Evolutionary conservation across 441 rosid genomes (phyloP).

Genomic region (Corymbia citriodora): DNA sequence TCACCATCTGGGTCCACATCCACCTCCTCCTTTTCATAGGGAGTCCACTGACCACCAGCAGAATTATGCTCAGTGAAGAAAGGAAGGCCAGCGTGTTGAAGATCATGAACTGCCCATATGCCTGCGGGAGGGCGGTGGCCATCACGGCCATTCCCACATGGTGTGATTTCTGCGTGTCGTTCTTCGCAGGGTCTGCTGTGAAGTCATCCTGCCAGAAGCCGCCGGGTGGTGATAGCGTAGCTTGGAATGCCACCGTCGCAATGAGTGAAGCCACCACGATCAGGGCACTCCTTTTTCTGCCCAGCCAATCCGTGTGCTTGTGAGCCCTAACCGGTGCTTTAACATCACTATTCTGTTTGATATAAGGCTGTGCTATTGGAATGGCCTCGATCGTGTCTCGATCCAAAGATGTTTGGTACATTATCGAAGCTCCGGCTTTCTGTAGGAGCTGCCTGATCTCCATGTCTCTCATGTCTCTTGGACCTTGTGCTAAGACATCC

Average conservation of each 20-base stretch:
- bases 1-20: conserved; percentile 20
- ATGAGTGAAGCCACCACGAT: conserved; percentile 17
- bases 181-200: not conserved
- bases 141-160: conserved; percentile 7
- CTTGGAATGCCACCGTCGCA: conserved; percentile 12
- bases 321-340: not conserved
- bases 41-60: conserved; percentile 9
- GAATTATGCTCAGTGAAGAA: conserved; percentile 10
- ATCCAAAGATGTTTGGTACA: not conserved
- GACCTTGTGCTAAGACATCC: not conserved
- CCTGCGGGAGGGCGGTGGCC: not conserved
- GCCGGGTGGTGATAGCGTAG: conserved; percentile 3
- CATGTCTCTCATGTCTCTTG: conserved; percentile 5
- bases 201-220: conserved; percentile 16
- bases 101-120: conserved; percentile 14
- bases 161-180: not conserved
- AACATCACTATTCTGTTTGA: not conserved
- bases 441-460: conserved; percentile 4
- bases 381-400: not conserved
- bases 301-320: conserved; percentile 8
- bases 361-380: not conserved
- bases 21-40: conserved; percentile 7
- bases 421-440: not conserved
- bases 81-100: conserved; percentile 12
- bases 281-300: conserved; percentile 4